Evolutionary conservation across 306 rosid species (phyloP), one percentile per base, ranked within the genome.

Genomic region (Dryas drummondii): DNA sequence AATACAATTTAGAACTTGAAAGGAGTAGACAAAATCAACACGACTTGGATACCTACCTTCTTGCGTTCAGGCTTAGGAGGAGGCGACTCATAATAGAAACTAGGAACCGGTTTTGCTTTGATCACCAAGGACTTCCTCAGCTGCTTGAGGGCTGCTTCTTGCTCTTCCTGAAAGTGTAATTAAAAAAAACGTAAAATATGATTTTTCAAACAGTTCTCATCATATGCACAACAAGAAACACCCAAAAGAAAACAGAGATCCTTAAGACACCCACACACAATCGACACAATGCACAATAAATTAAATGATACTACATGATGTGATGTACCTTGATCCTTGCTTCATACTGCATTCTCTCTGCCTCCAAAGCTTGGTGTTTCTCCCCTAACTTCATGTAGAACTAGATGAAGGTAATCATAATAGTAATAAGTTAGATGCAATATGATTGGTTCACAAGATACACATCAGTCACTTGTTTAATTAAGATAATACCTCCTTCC

Each of bases 61-160:
- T 90, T 96, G 70, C 82, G 92, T 78, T 85, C 97, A 56, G 51
- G 40, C 91, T 82, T 96, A 22, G 96, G 96, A 58, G 99, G 98
- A 76, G 98, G 97, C 1, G 82, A 87, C 79, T 96, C 94, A 42
- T 96, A 96, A 79, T 92, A 92, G 88, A 96, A 96, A 83, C 79
- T 92, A 61, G 99, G 99, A 5, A 96, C 96, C 37, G 99, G 98
- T 5, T 92, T 96, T 75, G 99, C 99, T 84, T 87, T 96, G 73
- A 96, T 79, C 78, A 96, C 91, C 90, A 96, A 83, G 76, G 71
- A 82, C 89, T 83, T 96, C 82, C 99, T 88, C 79, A 96, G 68
- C 85, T 83, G 88, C 86, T 88, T 92, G 85, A 96, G 32, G 48
- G 98, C 93, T 73, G 97, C 96, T 53, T 92, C 94, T 62, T 96